Conservation (phyloP, 2,329 filamentous ascomycete genomes). For the Phaeosphaeriaceae sp. region DNA sequence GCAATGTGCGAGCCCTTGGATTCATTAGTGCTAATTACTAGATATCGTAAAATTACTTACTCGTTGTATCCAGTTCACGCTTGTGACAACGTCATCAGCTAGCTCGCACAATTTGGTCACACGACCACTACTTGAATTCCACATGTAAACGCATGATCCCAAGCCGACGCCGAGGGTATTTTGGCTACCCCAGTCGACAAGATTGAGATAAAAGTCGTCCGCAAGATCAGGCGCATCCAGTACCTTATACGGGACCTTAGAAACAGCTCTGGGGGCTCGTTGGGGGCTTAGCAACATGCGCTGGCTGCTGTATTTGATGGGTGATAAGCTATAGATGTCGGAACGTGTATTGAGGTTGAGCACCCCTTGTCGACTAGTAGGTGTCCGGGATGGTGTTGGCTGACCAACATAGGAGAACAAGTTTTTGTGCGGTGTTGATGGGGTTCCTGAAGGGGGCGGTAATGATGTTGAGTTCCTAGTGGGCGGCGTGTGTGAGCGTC, state of each 20-base stretch:
- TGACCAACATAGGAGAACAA: constrained; percentile 91
- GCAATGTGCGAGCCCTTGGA: constrained; percentile 83
- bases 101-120: constrained; percentile 95
- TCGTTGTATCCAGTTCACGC: constrained; percentile 97
- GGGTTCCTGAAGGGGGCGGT: constrained; percentile 77
- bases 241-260: constrained; percentile 97
- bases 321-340: constrained; percentile 94
- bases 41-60: constrained; percentile 44
- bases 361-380: constrained; percentile 78
- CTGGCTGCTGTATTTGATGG: constrained; percentile 90
- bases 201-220: constrained; percentile 96
- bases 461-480: constrained; percentile 66
- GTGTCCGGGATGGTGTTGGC: constrained; percentile 86
- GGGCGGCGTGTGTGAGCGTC: constrained; percentile 81
- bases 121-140: constrained; percentile 89
- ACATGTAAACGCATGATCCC: constrained; percentile 95
- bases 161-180: constrained; percentile 93
- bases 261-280: constrained; percentile 86
- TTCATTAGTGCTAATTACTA: constrained; percentile 10
- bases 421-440: constrained; percentile 96
- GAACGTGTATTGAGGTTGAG: constrained; percentile 88
- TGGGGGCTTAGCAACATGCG: constrained; percentile 90
- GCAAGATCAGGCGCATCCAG: constrained; percentile 94
- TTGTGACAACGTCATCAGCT: constrained; percentile 92
- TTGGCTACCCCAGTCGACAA: constrained; percentile 96